A percentile compares a stretch with the other conserved stretches of the same genome.
Conservation (phyloP, 2,329 filamentous ascomycete species). For the Meredithiella fracta region DNA sequence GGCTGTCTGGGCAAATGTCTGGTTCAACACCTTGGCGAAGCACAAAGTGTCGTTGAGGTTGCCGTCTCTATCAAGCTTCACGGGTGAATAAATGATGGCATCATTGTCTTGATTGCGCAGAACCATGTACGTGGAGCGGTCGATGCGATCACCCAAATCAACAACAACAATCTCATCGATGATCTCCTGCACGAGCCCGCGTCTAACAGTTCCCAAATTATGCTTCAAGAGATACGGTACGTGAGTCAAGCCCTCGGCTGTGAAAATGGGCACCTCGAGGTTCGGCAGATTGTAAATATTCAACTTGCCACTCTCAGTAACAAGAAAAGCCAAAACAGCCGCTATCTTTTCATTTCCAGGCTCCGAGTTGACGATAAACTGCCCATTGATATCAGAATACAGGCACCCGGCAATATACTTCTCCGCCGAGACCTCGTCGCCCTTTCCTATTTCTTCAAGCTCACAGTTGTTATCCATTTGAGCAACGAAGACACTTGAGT, state of each 20-base stretch:
- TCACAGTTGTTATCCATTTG: constrained; percentile 65
- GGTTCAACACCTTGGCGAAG: constrained; percentile 54
- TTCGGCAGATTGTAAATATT: constrained; percentile 65
- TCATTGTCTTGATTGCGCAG: constrained; percentile 67
- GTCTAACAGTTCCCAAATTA: constrained; percentile 50
- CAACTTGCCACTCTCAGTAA: constrained; percentile 58
- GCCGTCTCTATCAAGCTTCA: constrained; percentile 28
- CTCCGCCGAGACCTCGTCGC: constrained; percentile 39
- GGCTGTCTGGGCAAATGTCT: constrained; percentile 7
- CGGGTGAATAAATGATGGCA: constrained; percentile 69
- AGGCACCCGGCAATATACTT: constrained; percentile 76
- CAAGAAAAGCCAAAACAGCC: constrained; percentile 56
- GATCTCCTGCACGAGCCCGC: constrained; percentile 54
- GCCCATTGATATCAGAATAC: constrained; percentile 49
- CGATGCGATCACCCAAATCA: constrained; percentile 62
- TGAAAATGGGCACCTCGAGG: constrained; percentile 52
- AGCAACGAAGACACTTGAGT: constrained; percentile 63
- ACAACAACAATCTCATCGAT: constrained; percentile 69
- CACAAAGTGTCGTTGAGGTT: constrained; percentile 43
- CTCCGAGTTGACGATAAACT: constrained; percentile 35
- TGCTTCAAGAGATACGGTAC: constrained; percentile 59
- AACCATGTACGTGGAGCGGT: constrained; percentile 62
- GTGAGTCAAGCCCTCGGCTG: constrained; percentile 60
- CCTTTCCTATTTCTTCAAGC: constrained; percentile 61
- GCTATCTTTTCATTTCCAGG: constrained; percentile 22